phyloP scores from a whole-genome alignment of 306 rosid genomes.

The Medicago lupulina region DNA sequence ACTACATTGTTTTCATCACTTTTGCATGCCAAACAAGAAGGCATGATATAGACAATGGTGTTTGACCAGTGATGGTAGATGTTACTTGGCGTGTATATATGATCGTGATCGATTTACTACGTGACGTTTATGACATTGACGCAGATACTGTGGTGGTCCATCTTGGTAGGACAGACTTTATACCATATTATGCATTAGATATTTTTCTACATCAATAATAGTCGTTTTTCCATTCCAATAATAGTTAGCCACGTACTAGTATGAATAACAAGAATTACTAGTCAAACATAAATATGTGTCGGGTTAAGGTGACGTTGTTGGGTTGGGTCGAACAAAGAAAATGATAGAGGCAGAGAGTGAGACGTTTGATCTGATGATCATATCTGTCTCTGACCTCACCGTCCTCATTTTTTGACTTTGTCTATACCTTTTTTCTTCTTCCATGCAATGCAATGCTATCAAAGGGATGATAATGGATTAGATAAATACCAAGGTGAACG shows the following conservation, averaged over 20 bases:
- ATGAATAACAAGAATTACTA: background rate
- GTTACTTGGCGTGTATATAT: background rate
- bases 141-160: background rate
- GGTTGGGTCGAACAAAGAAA: too few relatives aligned
- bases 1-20: background rate
- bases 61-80: background rate
- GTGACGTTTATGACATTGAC: background rate
- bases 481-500: too few relatives aligned
- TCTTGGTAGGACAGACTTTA: background rate
- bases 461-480: too few relatives aligned
- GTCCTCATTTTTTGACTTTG: too few relatives aligned
- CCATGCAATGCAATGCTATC: too few relatives aligned
- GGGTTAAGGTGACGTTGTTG: too few relatives aligned
- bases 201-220: background rate
- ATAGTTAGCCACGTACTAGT: background rate
- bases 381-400: too few relatives aligned
- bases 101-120: background rate
- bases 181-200: background rate
- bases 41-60: background rate
- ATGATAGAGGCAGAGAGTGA: too few relatives aligned
- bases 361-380: too few relatives aligned
- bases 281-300: too few relatives aligned
- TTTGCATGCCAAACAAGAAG: background rate
- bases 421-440: too few relatives aligned
- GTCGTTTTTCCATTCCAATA: background rate